A percentile compares a stretch with the other conserved stretches of the same genome.
Evolutionary conservation across 2,329 filamentous ascomycete species (phyloP).

Genomic region (Hymenoscyphus salicellus): DNA sequence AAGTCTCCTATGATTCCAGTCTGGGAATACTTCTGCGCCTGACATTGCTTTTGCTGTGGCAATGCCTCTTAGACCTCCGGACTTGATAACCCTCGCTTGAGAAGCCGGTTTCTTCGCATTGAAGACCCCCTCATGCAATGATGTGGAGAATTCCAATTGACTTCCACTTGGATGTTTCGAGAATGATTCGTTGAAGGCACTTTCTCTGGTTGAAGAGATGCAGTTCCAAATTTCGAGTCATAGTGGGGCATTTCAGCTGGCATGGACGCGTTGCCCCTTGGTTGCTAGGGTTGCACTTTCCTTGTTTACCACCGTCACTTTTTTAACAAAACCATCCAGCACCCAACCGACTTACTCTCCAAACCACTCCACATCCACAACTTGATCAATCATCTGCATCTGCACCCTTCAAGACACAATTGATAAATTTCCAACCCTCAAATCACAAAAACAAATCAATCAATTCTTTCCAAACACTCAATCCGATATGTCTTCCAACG

Average conservation of each 20-base stretch:
- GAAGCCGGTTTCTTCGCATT: neutral
- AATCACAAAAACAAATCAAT: conserved; percentile 1
- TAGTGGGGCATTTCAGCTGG: conserved; percentile 3
- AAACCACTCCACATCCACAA: neutral
- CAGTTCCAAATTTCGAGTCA: neutral
- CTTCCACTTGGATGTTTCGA: neutral
- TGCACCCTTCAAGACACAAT: conserved; percentile 2
- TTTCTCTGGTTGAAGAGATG: neutral
- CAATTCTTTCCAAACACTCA: neutral
- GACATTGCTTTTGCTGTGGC: too few species aligned
- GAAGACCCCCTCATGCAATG: neutral
- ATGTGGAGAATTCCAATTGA: neutral
- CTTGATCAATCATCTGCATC: conserved; percentile 4
- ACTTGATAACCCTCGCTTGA: neutral
- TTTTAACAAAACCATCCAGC: conserved; percentile 11
- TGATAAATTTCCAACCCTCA: neutral
- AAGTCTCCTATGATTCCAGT: too few species aligned
- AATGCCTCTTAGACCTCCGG: too few species aligned
- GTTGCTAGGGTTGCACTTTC: conserved; percentile 7
- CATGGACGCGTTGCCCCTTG: conserved; percentile 9
- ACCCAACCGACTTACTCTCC: neutral
- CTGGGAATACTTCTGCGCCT: too few species aligned
- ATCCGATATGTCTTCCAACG: conserved; percentile 53
- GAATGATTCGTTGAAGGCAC: neutral
- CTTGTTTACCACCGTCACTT: conserved; percentile 5